Percentiles rank a stretch among this genome's conserved stretches.
Evolutionary conservation across 129 eudicot genomes (phyloP).

Genomic region (Pulicaria dysenterica): DNA sequence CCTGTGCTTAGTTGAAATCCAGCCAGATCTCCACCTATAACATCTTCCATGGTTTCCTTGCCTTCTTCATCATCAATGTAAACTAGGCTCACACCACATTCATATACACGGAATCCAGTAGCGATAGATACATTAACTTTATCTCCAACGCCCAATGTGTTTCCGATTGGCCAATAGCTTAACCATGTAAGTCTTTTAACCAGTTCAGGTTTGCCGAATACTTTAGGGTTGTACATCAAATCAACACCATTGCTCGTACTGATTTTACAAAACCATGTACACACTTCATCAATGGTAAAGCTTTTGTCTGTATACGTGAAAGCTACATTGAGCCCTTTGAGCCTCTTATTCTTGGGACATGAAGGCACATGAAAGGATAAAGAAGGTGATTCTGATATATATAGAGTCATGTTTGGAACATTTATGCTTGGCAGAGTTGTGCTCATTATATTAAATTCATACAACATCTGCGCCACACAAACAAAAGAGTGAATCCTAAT

Average conservation of each 20-base stretch:
- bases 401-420: constrained; percentile 13
- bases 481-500: too few relatives aligned
- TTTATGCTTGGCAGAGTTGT: constrained; percentile 16
- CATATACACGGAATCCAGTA: constrained; percentile 15
- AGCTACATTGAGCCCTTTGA: constrained; percentile 26
- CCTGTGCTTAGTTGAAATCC: constrained; percentile 15
- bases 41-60: neutral
- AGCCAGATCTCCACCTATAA: neutral
- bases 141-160: constrained; percentile 4
- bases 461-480: too few relatives aligned
- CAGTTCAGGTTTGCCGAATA: constrained; percentile 29
- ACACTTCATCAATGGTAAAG: constrained; percentile 8
- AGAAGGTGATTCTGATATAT: constrained; percentile 10
- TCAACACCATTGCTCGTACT: constrained; percentile 22
- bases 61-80: too few relatives aligned
- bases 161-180: constrained; percentile 42
- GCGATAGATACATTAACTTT: constrained; percentile 21
- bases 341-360: constrained; percentile 18
- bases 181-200: constrained; percentile 32
- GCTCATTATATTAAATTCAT: too few relatives aligned
- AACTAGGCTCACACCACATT: constrained; percentile 32
- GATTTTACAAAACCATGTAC: constrained; percentile 24
- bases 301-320: constrained; percentile 17
- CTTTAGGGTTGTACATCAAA: constrained; percentile 32
- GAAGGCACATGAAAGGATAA: constrained; percentile 35